A percentile compares a stretch with the other conserved stretches of the same genome.
Evolutionary conservation across 2,329 filamentous ascomycete genomes (phyloP).

Genomic region (Fusarium fujikuroi): DNA sequence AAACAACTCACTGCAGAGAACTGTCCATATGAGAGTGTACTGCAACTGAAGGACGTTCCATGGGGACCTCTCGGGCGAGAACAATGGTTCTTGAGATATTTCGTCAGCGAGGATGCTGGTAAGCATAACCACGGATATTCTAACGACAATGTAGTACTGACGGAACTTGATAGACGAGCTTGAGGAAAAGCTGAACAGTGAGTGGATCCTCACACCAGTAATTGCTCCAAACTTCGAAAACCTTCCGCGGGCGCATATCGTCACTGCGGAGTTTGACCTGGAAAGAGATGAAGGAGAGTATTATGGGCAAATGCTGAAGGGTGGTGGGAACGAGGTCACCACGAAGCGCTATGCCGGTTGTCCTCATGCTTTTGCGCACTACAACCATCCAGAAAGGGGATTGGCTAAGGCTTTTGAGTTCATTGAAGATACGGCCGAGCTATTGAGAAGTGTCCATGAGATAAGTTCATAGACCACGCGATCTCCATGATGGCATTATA

Average conservation of each 20-base stretch:
- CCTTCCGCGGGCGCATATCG: not conserved
- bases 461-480: not conserved
- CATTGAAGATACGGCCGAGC: not conserved
- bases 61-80: constrained; percentile 1
- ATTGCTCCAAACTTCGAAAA: not conserved
- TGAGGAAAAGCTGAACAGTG: not conserved
- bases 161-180: not conserved
- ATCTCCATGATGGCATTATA: not conserved
- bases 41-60: not conserved
- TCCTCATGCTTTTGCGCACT: constrained; percentile 3
- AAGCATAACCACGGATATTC: fast-evolving
- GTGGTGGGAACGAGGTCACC: not conserved
- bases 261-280: not conserved
- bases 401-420: not conserved
- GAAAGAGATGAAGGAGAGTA: constrained; percentile 6
- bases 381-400: not conserved
- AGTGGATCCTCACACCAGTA: constrained; percentile 2
- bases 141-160: not conserved
- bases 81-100: constrained; percentile 1
- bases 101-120: not conserved
- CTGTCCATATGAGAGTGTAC: not conserved
- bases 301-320: not conserved
- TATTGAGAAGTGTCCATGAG: not conserved
- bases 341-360: not conserved
- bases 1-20: not conserved